Evolutionary conservation across 257 asterid genomes (phyloP).

Genomic region (Ballota nigra): DNA sequence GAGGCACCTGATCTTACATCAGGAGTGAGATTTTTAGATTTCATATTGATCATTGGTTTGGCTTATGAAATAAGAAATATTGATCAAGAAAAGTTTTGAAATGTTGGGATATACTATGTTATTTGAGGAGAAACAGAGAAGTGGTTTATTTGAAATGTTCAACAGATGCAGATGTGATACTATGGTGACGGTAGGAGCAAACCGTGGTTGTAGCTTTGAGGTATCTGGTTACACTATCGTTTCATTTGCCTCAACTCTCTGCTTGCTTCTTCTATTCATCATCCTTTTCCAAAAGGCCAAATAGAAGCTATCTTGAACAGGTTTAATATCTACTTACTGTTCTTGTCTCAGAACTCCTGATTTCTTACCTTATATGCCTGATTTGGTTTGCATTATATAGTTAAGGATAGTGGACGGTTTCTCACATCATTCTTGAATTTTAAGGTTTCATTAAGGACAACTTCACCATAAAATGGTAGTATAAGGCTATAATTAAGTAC

Average conservation of each 20-base stretch:
- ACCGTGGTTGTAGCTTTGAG: conserved; percentile 16
- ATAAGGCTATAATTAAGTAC: neutral
- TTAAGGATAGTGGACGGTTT: neutral
- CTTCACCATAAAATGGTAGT: neutral
- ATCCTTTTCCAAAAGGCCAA: neutral
- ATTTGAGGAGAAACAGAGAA: conserved; percentile 10
- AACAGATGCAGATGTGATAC: conserved; percentile 81
- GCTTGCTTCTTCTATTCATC: too few relatives aligned
- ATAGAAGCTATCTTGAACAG: conserved; percentile 32
- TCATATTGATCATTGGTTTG: neutral
- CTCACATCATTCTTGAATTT: neutral
- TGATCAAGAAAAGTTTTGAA: neutral
- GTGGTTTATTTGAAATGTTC: conserved; percentile 2
- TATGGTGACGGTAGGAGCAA: conserved; percentile 63
- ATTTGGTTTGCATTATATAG: neutral
- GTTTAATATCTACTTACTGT: conserved; percentile 21
- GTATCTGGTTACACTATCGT: too few relatives aligned
- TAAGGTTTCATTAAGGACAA: neutral
- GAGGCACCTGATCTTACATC: conserved; percentile 2
- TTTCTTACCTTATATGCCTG: neutral
- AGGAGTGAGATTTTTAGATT: neutral
- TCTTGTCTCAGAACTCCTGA: neutral
- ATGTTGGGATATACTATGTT: neutral
- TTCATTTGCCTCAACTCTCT: too few relatives aligned
- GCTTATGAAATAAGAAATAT: neutral